Conservation (phyloP, 2,329 filamentous ascomycete species). For the Stagonosporopsis tanaceti region DNA sequence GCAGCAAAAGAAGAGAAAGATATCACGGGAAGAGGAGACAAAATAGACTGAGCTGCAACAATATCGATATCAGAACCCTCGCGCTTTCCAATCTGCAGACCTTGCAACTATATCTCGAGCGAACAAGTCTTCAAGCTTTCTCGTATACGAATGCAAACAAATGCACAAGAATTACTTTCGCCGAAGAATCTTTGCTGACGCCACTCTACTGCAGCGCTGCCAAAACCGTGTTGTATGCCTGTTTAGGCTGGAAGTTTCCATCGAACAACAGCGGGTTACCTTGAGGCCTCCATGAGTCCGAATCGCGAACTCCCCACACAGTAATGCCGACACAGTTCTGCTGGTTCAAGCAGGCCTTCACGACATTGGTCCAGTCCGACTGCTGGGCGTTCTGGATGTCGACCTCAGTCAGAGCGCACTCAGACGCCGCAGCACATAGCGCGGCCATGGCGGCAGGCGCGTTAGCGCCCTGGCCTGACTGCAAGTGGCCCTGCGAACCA, state of each 20-base stretch:
- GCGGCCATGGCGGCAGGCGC: constrained; percentile 59
- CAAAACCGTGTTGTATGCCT: constrained; percentile 48
- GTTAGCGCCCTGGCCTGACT: constrained; percentile 57
- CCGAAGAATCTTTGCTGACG: neutral
- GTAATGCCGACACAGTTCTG: constrained; percentile 72
- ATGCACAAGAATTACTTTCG: neutral
- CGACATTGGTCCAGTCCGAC: constrained; percentile 65
- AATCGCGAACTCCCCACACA: constrained; percentile 64
- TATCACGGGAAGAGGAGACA: constrained; percentile 21
- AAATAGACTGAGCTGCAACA: constrained; percentile 11
- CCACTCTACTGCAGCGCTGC: constrained; percentile 30
- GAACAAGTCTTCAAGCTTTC: neutral
- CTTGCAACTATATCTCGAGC: neutral
- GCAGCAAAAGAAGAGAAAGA: constrained; percentile 26
- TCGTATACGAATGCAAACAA: neutral
- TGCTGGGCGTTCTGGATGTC: constrained; percentile 69
- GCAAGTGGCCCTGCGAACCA: constrained; percentile 60
- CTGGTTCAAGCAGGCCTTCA: constrained; percentile 67
- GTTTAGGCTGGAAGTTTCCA: constrained; percentile 54
- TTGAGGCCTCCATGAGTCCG: constrained; percentile 56
- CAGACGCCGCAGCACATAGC: constrained; percentile 62
- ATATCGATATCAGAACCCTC: neutral
- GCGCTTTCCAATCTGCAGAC: neutral
- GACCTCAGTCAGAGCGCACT: constrained; percentile 73
- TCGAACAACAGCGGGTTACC: constrained; percentile 57